Conservation (phyloP, 1,284 basidiomycete species). For the Trametes pubescens region DNA sequence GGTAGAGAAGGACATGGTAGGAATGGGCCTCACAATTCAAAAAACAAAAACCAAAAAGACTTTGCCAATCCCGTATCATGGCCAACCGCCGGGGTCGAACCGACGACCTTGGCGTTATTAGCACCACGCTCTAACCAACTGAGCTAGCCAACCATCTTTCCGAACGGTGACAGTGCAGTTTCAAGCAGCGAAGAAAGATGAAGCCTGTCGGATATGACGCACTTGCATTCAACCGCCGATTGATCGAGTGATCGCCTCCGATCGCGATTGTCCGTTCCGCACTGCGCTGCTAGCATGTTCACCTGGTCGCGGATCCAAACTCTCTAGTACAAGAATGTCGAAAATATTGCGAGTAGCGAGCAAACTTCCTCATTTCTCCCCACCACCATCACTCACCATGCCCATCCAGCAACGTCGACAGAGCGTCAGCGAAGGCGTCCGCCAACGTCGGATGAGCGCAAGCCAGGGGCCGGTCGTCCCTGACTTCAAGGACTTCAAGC, state of each 20-base stretch:
- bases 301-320: slow-evolving; percentile 19
- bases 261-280: slow-evolving; percentile 16
- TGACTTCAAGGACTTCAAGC: slow-evolving; percentile 6
- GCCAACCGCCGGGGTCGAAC: slow-evolving; percentile 26
- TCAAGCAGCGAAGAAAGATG: not conserved
- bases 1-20: too few relatives aligned
- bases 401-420: slow-evolving; percentile 15
- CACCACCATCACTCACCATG: slow-evolving; percentile 5
- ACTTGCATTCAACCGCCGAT: not conserved
- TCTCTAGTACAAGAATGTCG: slow-evolving; percentile 4
- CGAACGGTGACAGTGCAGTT: too few relatives aligned
- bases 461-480: slow-evolving; percentile 1
- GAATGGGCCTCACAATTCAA: too few relatives aligned
- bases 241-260: not conserved
- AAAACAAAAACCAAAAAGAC: too few relatives aligned
- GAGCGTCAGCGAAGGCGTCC: slow-evolving; percentile 13
- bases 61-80: too few relatives aligned
- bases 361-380: not conserved
- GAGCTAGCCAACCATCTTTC: slow-evolving; percentile 27
- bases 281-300: not conserved
- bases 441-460: slow-evolving; percentile 18
- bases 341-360: not conserved
- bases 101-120: slow-evolving; percentile 30
- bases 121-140: slow-evolving; percentile 30
- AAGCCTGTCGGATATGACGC: slow-evolving; percentile 9